Evolutionary conservation across 371 early-diverging fungal genomes (phyloP).

Genomic region (Mortierella sp.): DNA sequence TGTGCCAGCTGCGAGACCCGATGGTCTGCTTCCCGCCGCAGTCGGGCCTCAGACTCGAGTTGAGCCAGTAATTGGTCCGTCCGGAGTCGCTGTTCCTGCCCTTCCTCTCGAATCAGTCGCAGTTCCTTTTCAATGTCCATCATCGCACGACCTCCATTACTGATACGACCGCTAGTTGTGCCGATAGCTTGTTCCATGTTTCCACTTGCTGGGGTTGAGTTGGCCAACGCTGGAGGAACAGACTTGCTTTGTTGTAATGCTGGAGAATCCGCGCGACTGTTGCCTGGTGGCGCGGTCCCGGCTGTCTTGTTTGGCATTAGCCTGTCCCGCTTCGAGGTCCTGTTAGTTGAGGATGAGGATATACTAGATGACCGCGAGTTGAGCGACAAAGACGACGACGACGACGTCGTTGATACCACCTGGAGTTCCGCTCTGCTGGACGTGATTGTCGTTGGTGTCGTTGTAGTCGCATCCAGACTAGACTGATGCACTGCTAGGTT

Average conservation of each 20-base stretch:
- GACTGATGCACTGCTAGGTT: background rate
- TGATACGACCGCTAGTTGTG: background rate
- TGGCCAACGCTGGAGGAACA: too few species aligned
- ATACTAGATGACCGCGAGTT: too few species aligned
- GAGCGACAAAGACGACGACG: too few species aligned
- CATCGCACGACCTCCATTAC: background rate
- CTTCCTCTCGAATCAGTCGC: constrained; percentile 13
- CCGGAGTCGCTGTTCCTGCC: constrained; percentile 14
- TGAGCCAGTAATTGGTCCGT: constrained; percentile 18
- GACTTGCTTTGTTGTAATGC: too few species aligned
- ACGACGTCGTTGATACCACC: too few species aligned
- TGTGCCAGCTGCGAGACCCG: constrained; percentile 5
- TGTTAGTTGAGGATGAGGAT: too few species aligned
- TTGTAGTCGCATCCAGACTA: background rate
- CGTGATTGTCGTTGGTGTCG: background rate
- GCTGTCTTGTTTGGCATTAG: too few species aligned
- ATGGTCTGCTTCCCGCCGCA: constrained; percentile 23
- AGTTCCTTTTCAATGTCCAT: constrained; percentile 22
- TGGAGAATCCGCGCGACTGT: too few species aligned
- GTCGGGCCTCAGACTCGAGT: constrained; percentile 24
- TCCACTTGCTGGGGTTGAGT: too few species aligned
- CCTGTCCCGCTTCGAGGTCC: too few species aligned
- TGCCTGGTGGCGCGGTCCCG: too few species aligned
- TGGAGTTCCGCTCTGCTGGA: too few species aligned
- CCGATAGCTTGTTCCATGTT: background rate